phyloP scores from a whole-genome alignment of 257 asterid species.

The Ligustrum vulgare region DNA sequence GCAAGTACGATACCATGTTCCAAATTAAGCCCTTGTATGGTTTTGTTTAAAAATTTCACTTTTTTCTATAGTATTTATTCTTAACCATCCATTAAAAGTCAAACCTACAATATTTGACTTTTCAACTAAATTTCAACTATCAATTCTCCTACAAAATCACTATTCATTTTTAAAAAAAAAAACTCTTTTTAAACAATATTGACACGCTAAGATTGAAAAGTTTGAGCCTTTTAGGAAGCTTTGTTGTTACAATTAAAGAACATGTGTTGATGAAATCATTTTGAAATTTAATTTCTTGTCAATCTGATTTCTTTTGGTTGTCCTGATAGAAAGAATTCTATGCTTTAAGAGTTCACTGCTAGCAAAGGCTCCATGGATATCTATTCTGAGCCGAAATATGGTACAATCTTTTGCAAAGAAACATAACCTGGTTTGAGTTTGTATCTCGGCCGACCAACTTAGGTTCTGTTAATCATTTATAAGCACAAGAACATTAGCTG shows the following conservation, averaged over 20 bases:
- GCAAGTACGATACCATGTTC: not conserved
- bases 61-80: too few relatives aligned
- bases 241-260: conserved; percentile 9
- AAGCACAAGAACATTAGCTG: not conserved
- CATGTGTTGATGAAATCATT: not conserved
- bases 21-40: too few relatives aligned
- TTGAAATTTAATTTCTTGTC: not conserved
- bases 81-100: too few relatives aligned
- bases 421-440: not conserved
- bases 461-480: not conserved
- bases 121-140: too few relatives aligned
- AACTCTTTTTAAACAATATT: too few relatives aligned
- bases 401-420: not conserved
- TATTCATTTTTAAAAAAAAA: too few relatives aligned
- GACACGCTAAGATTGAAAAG: not conserved
- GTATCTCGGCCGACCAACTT: too few relatives aligned
- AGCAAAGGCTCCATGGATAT: not conserved
- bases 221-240: not conserved
- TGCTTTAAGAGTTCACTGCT: not conserved
- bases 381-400: not conserved
- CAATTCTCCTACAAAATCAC: too few relatives aligned
- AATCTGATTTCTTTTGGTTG: too few relatives aligned
- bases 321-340: too few relatives aligned
- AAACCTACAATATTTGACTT: too few relatives aligned
- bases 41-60: too few relatives aligned